These are phyloP conservation scores for Arxiozyma slooffiae DNA, from an alignment of 1,139 yeast genomes.

Conservation along the genomic window DNA sequence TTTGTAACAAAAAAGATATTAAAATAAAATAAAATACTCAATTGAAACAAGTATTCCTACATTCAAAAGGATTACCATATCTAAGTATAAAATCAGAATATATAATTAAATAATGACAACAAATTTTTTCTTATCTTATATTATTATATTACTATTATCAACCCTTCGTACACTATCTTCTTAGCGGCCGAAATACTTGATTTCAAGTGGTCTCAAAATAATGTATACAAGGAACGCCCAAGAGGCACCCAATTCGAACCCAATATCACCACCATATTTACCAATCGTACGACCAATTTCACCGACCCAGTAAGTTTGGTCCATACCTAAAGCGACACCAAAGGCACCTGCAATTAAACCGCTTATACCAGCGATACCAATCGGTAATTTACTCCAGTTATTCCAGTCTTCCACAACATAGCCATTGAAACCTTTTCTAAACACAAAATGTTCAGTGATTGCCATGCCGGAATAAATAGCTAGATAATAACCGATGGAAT, in stretches of 20 bases:
- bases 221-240: constrained; percentile 63
- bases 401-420: constrained; percentile 58
- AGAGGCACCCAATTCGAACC: constrained; percentile 66
- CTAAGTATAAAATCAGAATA: not conserved
- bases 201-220: constrained; percentile 57
- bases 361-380: constrained; percentile 66
- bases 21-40: not conserved
- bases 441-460: constrained; percentile 70
- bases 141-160: too few species aligned
- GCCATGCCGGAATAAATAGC: constrained; percentile 72
- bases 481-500: constrained; percentile 81
- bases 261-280: constrained; percentile 70
- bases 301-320: constrained; percentile 75
- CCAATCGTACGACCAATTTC: constrained; percentile 57
- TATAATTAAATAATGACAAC: not conserved
- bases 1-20: too few species aligned
- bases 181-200: constrained; percentile 44
- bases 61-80: not conserved
- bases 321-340: constrained; percentile 81
- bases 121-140: constrained; percentile 27
- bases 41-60: not conserved
- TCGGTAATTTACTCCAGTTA: constrained; percentile 49
- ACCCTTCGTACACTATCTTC: not conserved
- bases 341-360: constrained; percentile 78
- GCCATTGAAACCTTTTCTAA: constrained; percentile 49